A percentile compares a stretch with the other conserved stretches of the same genome.
These are phyloP conservation scores for Hyphopichia wangnamkhiaoensis DNA, from an alignment of 1,139 yeast genomes.

Conservation along the genomic window DNA sequence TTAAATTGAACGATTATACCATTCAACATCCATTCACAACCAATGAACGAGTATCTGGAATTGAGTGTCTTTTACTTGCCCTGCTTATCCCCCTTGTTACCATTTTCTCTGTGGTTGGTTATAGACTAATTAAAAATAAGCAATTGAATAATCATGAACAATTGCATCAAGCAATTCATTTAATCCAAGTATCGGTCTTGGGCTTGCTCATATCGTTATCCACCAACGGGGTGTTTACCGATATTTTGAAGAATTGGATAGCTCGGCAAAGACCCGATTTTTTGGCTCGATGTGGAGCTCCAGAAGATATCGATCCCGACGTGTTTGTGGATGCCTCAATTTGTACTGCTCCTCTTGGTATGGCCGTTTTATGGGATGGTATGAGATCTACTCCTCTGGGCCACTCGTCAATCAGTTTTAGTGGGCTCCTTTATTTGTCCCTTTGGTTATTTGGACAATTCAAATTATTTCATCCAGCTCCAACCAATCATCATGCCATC, in stretches of 20 bases:
- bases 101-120: not conserved
- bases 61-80: slow-evolving; percentile 9
- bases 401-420: slow-evolving; percentile 46
- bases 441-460: slow-evolving; percentile 45
- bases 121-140: not conserved
- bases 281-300: slow-evolving; percentile 42
- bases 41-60: slow-evolving; percentile 27
- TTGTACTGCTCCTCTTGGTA: slow-evolving; percentile 44
- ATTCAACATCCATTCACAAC: slow-evolving; percentile 41
- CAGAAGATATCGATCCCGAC: slow-evolving; percentile 27
- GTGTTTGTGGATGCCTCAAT: slow-evolving; percentile 36
- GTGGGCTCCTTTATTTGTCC: slow-evolving; percentile 38
- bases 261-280: slow-evolving; percentile 52
- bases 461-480: slow-evolving; percentile 16
- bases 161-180: slow-evolving; percentile 2
- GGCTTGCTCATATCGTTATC: slow-evolving; percentile 55
- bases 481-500: slow-evolving; percentile 9
- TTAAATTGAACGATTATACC: slow-evolving; percentile 20
- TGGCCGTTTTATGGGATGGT: slow-evolving; percentile 35
- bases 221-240: slow-evolving; percentile 54
- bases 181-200: slow-evolving; percentile 45
- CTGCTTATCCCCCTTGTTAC: slow-evolving; percentile 6
- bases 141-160: not conserved
- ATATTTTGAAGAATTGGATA: slow-evolving; percentile 46
- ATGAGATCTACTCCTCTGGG: slow-evolving; percentile 51